Evolutionary conservation across 1,139 yeast genomes (phyloP), one percentile per base, ranked within the genome.

Genomic region (Hanseniaspora uvarum): DNA sequence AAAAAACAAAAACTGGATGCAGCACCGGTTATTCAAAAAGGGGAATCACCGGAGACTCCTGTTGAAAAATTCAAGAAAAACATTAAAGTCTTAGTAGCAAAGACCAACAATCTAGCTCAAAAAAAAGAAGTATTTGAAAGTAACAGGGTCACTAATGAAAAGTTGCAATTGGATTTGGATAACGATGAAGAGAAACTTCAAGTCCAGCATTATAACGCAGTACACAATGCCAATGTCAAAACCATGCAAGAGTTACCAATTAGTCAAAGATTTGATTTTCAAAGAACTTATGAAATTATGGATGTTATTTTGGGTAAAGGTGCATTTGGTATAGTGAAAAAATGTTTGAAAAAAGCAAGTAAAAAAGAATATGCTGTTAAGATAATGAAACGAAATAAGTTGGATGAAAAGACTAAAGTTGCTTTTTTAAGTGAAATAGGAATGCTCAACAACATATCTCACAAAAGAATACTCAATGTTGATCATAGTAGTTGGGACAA

Each of bases 311-410:
- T 92, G 2, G 98, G 98, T 0, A 94, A 86, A 61, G 98, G 98
- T 8, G 97, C 97, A 5, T 92, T 92, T 75, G 97, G 97, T 3
- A 84, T 89, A 1, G 98, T 92, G 21, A 83, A 87, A 60, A 86
- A 86, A 65, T 96, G 94, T 2, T 80, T 89, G 0, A 94, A 88
- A 62, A 74, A 96, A 56, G 68, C 80, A 6, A 81, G 95, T 0
- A 96, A 97, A 11, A 79, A 83, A 59, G 76, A 88, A 2, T 88
- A 73, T 66, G 98, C 98, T 0, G 95, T 87, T 26, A 92, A 92
- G 65, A 86, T 92, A 58, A 88, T 92, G 47, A 82, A 83, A 58
- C 80, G 89, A 63, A 74, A 87, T 56, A 86, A 86, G 62, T 84
- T 94, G 24, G 71, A 83, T 65, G 86, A 89, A 5, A 87, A 86